Evolutionary conservation across 768 basidiomycete genomes (phyloP).

Genomic region (Trametes gibbosa): DNA sequence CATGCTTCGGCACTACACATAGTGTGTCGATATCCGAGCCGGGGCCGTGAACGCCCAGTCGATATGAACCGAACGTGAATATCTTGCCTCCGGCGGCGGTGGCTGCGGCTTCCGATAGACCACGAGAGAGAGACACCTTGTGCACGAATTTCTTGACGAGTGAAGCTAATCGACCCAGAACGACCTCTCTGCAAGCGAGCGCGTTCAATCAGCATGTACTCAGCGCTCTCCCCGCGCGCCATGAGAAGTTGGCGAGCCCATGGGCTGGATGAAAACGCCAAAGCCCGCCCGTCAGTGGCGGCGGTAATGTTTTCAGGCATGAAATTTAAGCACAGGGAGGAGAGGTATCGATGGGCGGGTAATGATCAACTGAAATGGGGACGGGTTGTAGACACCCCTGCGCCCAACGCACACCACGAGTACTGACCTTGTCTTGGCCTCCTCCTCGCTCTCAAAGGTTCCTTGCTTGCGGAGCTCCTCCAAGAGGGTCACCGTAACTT

Average conservation of each 20-base stretch:
- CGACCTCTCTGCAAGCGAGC: constrained; percentile 69
- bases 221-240: background rate
- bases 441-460: constrained; percentile 87
- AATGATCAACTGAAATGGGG: background rate
- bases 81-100: constrained; percentile 95
- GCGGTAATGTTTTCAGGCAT: background rate
- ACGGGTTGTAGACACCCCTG: background rate
- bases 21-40: constrained; percentile 98
- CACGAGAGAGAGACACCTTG: constrained; percentile 71
- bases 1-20: constrained; percentile 95
- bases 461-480: constrained; percentile 84
- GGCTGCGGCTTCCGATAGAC: constrained; percentile 86
- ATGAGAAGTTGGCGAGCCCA: background rate
- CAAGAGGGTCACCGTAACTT: constrained; percentile 84
- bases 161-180: constrained; percentile 84
- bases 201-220: constrained; percentile 3
- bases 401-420: background rate
- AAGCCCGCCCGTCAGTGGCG: background rate
- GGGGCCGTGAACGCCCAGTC: constrained; percentile 95
- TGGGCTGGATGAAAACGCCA: too few relatives aligned
- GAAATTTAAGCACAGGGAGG: background rate
- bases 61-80: constrained; percentile 98
- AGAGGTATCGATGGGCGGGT: background rate
- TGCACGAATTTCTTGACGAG: constrained; percentile 93
- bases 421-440: constrained; percentile 82